Evolutionary conservation across 2,329 filamentous ascomycete species (phyloP), one percentile per base, ranked within the genome.

Genomic region (Pezicula rhizophila): DNA sequence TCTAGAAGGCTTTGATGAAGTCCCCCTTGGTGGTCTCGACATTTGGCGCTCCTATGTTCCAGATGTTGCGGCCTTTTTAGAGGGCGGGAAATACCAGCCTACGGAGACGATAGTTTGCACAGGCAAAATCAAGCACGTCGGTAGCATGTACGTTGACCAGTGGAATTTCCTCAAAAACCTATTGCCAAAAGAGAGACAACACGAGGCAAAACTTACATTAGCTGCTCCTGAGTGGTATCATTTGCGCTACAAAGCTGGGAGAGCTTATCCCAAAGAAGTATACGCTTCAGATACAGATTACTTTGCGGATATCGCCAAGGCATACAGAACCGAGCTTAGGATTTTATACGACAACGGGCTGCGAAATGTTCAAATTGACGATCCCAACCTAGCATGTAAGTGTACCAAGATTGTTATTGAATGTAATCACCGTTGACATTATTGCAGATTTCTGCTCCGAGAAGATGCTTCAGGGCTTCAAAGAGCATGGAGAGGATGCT

Each of bases 151-250:
- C 59, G 63, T 78, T 42, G 74, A 76, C 34, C 77, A 84, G 60
- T 78, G 81, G 56, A 75, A 80, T 51, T 77, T 76, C 48, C 70
- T 85, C 46, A 79, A 82, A 61, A 74, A 66, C 45, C 63, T 78
- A 8, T 72, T 87, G 0, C 76, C 82, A 0, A 70, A 79, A 23
- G 78, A 82, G 28, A 70, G 79, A 48, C 78, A 82, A 60, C 78
- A 79, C 54, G 79, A 84, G 54, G 78, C 83, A 65, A 85, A 87
- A 70, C 76, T 87, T 56, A 86, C 83, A n/a, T 69, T 87, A 59
- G 78, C 82, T 15, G 79, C 82, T 4, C 81, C 82, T 2, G 79
- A 79, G 63, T 86, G 82, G 77, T 87, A 86, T 63, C 84, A 89
- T 66, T 72, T 85, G 60, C 75, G 82, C 35, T 77, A 79, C 56